Evolutionary conservation across 805 yeast species (phyloP), one percentile per base, ranked within the genome.

Genomic region (Scheffersomyces spartinae): DNA sequence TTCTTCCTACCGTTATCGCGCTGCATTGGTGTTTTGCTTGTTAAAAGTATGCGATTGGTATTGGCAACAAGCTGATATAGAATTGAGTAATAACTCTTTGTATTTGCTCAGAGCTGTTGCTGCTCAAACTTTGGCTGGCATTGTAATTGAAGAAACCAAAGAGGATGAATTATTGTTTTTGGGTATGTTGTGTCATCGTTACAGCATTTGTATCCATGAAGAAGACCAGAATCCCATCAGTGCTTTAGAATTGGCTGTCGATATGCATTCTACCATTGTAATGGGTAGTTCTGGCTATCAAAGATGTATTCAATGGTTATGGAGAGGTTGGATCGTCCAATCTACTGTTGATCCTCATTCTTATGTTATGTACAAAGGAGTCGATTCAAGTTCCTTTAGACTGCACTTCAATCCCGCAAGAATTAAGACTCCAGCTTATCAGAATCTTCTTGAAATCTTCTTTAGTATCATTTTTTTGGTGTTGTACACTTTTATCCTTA

Each of bases 271-370:
- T 7, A 74, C 86, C 6, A 63, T 66, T 13, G 75, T 83, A 10
- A 81, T 85, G 39, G 75, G 84, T 2, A 71, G 93, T 0, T 57
- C 77, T 6, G 95, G 94, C 0, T 84, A 72, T 47, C 94, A 84
- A 49, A 57, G 94, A 27, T 82, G 94, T 53, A 66, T 83, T 41
- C 73, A 76, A 37, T 84, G 94, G 94, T 50, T 84, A 25, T 84
- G 95, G 95, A 60, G 86, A 29, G 95, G 95, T 15, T 82, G 94
- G 94, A 80, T 84, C 34, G 64, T 80, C 26, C 94, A 83, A 50
- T 68, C 78, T 13, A 69, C 74, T 8, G 49, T 47, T 9, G 83
- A 82, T 43, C 82, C 91, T 5, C 64, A 68, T 13, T 71, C 74
- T 9, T 84, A 78, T 39, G 74, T 71, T 14, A 42, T 75, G 29